These are phyloP conservation scores for Stenocarpella maydis DNA, from an alignment of 2,329 filamentous ascomycete genomes.

Conservation along the genomic window DNA sequence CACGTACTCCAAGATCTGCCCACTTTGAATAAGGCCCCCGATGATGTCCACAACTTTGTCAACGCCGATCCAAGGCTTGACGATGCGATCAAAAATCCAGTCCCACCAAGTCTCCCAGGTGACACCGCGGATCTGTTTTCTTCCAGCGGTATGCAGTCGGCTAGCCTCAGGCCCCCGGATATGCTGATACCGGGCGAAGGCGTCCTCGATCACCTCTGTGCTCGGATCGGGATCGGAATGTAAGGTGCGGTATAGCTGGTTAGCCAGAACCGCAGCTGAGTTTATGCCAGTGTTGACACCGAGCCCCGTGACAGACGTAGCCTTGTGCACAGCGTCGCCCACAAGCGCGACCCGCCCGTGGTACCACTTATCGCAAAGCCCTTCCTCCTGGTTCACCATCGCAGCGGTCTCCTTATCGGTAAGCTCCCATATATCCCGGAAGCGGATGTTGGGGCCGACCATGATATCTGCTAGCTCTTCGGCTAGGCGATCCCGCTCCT, in stretches of 20 bases:
- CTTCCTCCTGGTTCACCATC: constrained; percentile 21
- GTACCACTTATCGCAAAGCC: constrained; percentile 10
- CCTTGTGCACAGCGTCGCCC: constrained; percentile 1
- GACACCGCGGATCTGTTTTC: background rate
- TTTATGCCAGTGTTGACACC: background rate
- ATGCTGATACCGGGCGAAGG: background rate
- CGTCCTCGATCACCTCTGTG: background rate
- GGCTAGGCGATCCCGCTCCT: background rate
- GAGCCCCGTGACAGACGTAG: background rate
- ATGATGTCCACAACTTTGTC: background rate
- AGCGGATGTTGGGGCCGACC: background rate
- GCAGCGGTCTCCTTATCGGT: constrained; percentile 10
- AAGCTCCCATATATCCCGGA: background rate
- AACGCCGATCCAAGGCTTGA: background rate
- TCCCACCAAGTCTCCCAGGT: background rate
- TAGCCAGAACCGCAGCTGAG: background rate
- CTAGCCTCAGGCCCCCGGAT: background rate
- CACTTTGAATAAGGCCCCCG: background rate
- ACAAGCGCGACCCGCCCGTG: background rate
- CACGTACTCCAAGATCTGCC: constrained; percentile 1
- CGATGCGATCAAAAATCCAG: background rate
- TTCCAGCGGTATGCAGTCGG: background rate
- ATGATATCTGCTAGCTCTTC: background rate
- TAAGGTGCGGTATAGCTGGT: background rate
- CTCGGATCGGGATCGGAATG: background rate